A percentile compares a stretch with the other conserved stretches of the same genome.
phyloP scores from a whole-genome alignment of 345 rosid species.

The Lepidium sativum region DNA sequence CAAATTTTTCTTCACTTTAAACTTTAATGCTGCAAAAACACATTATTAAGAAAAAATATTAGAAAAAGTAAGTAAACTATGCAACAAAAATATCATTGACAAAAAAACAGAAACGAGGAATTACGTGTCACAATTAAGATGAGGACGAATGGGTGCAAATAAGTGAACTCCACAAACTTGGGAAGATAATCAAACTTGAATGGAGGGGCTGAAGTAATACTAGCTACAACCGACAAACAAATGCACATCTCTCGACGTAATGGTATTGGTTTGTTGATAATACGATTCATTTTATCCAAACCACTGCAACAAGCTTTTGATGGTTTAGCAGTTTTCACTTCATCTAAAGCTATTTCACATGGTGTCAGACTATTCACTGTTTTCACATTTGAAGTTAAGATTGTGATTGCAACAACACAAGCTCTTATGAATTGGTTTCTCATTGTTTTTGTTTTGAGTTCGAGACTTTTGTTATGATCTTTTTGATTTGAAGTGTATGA shows the following conservation, averaged over 20 bases:
- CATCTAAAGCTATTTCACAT: background rate
- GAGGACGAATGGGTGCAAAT: slow-evolving; percentile 1
- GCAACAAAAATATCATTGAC: background rate
- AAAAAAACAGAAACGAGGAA: background rate
- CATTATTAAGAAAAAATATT: background rate
- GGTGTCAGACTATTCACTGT: background rate
- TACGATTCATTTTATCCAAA: background rate
- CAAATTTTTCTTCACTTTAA: background rate
- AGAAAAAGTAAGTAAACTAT: background rate
- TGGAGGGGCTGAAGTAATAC: background rate
- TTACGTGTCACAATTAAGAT: background rate
- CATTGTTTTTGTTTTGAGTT: background rate
- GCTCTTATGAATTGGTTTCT: background rate
- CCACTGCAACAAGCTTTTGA: background rate
- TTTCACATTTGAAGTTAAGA: background rate
- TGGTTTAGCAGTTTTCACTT: background rate
- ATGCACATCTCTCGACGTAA: background rate
- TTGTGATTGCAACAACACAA: background rate
- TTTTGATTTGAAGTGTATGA: background rate
- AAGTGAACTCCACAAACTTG: background rate
- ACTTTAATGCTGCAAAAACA: background rate
- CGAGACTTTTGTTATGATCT: background rate
- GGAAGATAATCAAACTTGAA: background rate
- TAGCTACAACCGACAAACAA: background rate
- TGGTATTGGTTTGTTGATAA: background rate